Percentiles rank a stretch among this genome's conserved stretches.
Evolutionary conservation across 2,329 filamentous ascomycete species (phyloP).

Genomic region (Calonectria honghensis): DNA sequence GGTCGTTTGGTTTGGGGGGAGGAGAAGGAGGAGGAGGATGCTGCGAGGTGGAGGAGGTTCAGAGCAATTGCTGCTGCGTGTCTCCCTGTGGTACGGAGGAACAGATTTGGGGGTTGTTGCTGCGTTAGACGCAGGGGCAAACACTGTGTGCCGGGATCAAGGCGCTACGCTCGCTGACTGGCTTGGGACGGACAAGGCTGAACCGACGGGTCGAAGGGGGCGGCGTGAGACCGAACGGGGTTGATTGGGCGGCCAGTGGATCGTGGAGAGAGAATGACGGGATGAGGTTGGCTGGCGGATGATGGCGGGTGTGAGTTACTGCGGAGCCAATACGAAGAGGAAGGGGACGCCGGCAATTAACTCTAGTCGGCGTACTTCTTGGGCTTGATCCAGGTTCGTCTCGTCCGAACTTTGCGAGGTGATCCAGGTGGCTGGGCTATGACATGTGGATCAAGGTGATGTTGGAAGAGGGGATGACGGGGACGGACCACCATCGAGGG

Average conservation of each 20-base stretch:
- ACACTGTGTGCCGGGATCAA: slow-evolving; percentile 42
- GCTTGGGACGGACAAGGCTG: slow-evolving; percentile 43
- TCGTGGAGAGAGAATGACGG: slow-evolving; percentile 27
- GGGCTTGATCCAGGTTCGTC: slow-evolving; percentile 34
- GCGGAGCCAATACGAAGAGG: slow-evolving; percentile 40
- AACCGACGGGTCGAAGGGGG: slow-evolving; percentile 39
- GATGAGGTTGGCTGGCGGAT: slow-evolving; percentile 39
- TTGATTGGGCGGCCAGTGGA: slow-evolving; percentile 37
- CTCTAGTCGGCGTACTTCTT: slow-evolving; percentile 20
- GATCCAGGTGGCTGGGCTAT: slow-evolving; percentile 35
- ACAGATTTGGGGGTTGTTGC: slow-evolving; percentile 46
- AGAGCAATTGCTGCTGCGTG: slow-evolving; percentile 51
- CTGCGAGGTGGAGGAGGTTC: slow-evolving; percentile 19
- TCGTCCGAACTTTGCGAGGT: slow-evolving; percentile 27
- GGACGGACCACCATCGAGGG: slow-evolving; percentile 5
- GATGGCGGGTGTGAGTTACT: slow-evolving; percentile 31
- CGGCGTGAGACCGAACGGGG: slow-evolving; percentile 36
- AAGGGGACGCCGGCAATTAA: slow-evolving; percentile 32
- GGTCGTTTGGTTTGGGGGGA: slow-evolving; percentile 38
- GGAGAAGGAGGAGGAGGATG: slow-evolving; percentile 37
- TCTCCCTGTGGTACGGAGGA: slow-evolving; percentile 52
- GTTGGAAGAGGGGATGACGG: slow-evolving; percentile 35
- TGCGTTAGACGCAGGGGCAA: slow-evolving; percentile 53
- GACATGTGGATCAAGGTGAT: slow-evolving; percentile 37
- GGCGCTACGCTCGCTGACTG: slow-evolving; percentile 43